These are phyloP conservation scores for Fusarium oligoseptatum DNA, from an alignment of 2,329 filamentous ascomycete species.

Conservation along the genomic window DNA sequence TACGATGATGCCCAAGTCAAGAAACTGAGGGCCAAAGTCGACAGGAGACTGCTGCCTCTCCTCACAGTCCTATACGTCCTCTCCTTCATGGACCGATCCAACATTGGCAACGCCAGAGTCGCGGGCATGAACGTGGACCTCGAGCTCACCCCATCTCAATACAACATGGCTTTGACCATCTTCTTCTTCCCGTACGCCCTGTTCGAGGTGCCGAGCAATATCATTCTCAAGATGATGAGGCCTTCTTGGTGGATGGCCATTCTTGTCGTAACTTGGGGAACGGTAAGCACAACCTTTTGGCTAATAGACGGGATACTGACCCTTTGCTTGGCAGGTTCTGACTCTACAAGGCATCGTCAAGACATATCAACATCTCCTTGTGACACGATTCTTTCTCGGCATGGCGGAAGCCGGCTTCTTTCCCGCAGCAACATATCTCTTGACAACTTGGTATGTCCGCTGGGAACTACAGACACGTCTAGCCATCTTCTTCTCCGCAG, in stretches of 20 bases:
- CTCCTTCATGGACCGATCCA: conserved; percentile 46
- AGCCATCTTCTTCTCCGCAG: conserved; percentile 34
- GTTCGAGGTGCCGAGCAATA: conserved; percentile 30
- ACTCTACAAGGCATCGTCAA: conserved; percentile 10
- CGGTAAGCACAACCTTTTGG: not conserved
- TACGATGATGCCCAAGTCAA: not conserved
- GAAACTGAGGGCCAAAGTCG: not conserved
- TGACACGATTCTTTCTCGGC: conserved; percentile 4
- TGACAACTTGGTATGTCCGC: conserved; percentile 31
- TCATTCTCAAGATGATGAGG: conserved; percentile 17
- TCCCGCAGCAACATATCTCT: conserved; percentile 4
- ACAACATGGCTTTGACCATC: conserved; percentile 65
- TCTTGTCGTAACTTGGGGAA: conserved; percentile 14
- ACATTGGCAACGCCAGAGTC: conserved; percentile 46
- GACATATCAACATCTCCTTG: conserved; percentile 4
- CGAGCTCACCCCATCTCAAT: conserved; percentile 58
- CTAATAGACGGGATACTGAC: not conserved
- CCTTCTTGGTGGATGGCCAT: conserved; percentile 13
- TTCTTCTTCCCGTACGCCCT: conserved; percentile 26
- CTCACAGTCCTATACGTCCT: conserved; percentile 42
- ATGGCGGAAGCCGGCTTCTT: conserved; percentile 14
- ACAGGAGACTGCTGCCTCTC: not conserved
- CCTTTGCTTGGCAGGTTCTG: not conserved
- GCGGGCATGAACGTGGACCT: conserved; percentile 45
- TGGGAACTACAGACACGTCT: conserved; percentile 28